Base-by-base conservation (phyloP, 148 eudicot genomes). In the Gaultheria prostrata region DNA sequence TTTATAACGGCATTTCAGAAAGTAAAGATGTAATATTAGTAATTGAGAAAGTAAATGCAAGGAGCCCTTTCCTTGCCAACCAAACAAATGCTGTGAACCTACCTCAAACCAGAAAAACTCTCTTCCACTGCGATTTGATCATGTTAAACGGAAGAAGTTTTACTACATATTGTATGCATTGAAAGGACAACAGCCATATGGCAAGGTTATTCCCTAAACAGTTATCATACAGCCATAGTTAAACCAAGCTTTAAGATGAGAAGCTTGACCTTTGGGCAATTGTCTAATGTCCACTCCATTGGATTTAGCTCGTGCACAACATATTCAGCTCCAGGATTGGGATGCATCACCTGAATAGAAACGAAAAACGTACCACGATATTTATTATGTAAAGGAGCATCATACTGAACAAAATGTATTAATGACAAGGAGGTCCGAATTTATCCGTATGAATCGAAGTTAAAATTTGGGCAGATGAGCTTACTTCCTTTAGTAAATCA, bases 301-400 rank as follows among this genome's bases (percentile, higher is more conserved):
- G 93, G 85, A 85, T 97, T 97, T 81, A 93, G 90, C 90, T 97
- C 97, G 30, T 82, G 75, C 72, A 90, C 78, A 51, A 85, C 54
- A 88, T 83, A 90, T 77, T 91, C 93, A 81, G 89, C 94, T 35
- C 96, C 95, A 71, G 90, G 98, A 83, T 92, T 95, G 49, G 98
- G 76, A 75, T 91, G 96, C 99, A 95, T 89, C 63, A 97, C 87
- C 99, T 97, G 89, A 78, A 81, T 18, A 76, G 33, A 86, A 56
- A 71, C 17, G 39, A 65, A 24, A 73, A 45, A 53, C 43, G 4
- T 3, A 9, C 32, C 56, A 77, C 32, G 15, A 9, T 50, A 45
- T 79, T 50, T 54, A 14, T 50, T 33, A 17, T 39, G 67, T 82
- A 57, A 74, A 21, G 26, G 21, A 86, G 45, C 80, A 82, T 77